Evolutionary conservation across 1,139 yeast genomes (phyloP), one percentile per base, ranked within the genome.

Genomic region (Sporopachydermia cereana): DNA sequence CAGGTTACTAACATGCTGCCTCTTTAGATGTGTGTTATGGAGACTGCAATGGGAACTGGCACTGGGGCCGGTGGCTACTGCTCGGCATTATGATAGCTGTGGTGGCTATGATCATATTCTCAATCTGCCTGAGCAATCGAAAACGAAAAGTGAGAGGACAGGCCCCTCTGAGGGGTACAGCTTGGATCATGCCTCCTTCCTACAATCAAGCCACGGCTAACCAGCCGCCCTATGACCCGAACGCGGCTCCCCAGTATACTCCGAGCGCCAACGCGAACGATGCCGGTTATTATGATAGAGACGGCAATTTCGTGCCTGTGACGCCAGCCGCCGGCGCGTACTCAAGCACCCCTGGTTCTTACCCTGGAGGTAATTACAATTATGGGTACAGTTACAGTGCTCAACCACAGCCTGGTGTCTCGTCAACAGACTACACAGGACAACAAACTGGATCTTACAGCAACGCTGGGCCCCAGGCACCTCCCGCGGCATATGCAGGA

Each of bases 141-240:
- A 69, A 71, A 48, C 70, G 96, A 57, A 67, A 74, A 2, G 67
- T 60, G 30, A 62, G 66, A 36, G 96, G 96, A 3, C 67, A 69
- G 36, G 71, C 70, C 25, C 96, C 96, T 0, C 68, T 86, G 2
- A 71, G 78, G 48, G 94, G 94, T 5, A 86, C 96, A 1, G 76
- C 85, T 7, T 88, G 96, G 93, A 74, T 88, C 71, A 81, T 94
- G 0, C 96, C 96, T 2, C 95, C 96, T 0, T 71, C 83, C n/a
- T 86, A 88, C 58, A 63, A 71, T 49, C 91, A 82, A 55, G 75
- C 91, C 2, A 61, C 45, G 45, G 54, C 62, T 4, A 49, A 59
- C 7, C 58, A 51, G 46, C 68, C 63, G 3, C 60, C 65, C 12
- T 68, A 68, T 45, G 65, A 64, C 44, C 69, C 71, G n/a, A 41